Evolutionary conservation across 208 protist species (phyloP).

Genomic region (Crithidia mellificae): DNA sequence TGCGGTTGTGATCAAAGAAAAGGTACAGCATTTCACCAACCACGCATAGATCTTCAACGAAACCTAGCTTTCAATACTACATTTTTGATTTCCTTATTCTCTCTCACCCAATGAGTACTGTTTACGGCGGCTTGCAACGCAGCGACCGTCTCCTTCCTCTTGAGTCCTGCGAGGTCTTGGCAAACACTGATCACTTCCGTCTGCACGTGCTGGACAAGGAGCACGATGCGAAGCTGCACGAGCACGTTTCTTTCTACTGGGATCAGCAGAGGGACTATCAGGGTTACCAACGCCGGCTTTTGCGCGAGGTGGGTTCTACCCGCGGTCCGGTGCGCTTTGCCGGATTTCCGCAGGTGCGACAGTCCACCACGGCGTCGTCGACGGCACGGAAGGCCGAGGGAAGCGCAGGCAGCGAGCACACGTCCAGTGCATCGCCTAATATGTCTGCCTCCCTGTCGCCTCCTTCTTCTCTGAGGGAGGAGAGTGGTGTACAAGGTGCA

Average conservation of each 20-base stretch:
- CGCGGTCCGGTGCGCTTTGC: conserved; percentile 44
- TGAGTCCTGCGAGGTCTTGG: conserved; percentile 39
- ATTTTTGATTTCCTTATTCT: no score
- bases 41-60: no score
- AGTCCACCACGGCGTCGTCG: conserved; percentile 21
- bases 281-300: conserved; percentile 27
- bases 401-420: no score
- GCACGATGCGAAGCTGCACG: conserved; percentile 34
- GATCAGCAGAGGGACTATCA: conserved; percentile 27
- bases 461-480: no score
- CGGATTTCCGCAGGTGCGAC: conserved; percentile 45
- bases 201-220: conserved; percentile 38
- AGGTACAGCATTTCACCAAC: no score
- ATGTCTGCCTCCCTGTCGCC: no score
- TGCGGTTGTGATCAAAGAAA: no score
- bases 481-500: no score
- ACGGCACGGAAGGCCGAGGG: neutral
- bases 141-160: conserved; percentile 63
- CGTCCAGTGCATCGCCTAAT: no score
- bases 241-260: conserved; percentile 53
- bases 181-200: conserved; percentile 32
- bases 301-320: conserved; percentile 51
- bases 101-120: conserved; percentile 65
- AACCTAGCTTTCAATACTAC: no score
- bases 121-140: conserved; percentile 42